Conservation (phyloP, 169 alveolate genomes). For the Hepatocystis sp. region DNA sequence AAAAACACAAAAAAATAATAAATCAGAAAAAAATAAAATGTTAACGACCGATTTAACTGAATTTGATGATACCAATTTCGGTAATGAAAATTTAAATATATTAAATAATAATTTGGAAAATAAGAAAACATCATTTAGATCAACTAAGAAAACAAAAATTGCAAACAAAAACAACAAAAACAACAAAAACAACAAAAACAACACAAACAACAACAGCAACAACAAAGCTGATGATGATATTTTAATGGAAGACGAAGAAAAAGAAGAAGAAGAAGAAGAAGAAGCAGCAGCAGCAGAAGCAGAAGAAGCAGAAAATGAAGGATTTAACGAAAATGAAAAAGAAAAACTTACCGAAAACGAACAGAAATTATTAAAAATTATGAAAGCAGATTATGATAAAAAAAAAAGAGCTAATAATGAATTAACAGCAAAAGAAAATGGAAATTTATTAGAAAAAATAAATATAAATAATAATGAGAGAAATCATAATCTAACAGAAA, state of each 20-base stretch:
- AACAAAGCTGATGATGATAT: not conserved
- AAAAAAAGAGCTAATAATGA: slow-evolving; percentile 18
- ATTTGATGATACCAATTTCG: not conserved
- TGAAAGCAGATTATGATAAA: not conserved
- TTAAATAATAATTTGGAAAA: not conserved
- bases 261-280: not conserved
- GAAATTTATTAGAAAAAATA: slow-evolving; percentile 1
- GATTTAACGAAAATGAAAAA: not conserved
- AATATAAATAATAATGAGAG: too few relatives aligned
- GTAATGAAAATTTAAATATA: too few relatives aligned
- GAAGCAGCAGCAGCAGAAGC: not conserved
- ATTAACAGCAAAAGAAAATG: not conserved
- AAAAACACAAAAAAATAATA: not conserved
- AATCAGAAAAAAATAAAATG: not conserved
- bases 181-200: too few relatives aligned
- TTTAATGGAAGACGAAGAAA: not conserved
- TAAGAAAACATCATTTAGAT: not conserved
- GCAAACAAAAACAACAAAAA: too few relatives aligned
- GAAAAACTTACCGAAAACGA: slow-evolving; percentile 4
- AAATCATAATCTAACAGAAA: too few relatives aligned
- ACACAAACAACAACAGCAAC: not conserved
- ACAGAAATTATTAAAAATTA: not conserved
- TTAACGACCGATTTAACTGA: not conserved
- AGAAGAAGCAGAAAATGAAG: not conserved
- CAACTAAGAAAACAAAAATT: too few relatives aligned